A percentile compares a stretch with the other conserved stretches of the same genome.
These are phyloP conservation scores for Sporothrix schenckii DNA, from an alignment of 2,329 filamentous ascomycete species.

Conservation along the genomic window DNA sequence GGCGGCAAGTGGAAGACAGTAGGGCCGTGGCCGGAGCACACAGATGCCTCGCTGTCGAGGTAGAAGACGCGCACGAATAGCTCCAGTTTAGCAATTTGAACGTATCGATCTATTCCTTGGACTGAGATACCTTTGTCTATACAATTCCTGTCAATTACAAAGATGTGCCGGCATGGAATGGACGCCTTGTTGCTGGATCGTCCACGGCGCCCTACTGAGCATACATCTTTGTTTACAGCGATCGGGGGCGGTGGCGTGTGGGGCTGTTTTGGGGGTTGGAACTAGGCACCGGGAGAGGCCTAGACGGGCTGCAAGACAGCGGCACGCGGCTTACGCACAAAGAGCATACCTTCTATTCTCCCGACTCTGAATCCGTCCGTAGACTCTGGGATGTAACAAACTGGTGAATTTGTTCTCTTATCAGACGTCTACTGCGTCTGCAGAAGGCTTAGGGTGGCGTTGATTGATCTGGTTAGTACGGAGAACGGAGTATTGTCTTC, in stretches of 20 bases:
- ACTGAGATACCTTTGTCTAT: too few relatives aligned
- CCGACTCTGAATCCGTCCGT: neutral
- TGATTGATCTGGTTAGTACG: neutral
- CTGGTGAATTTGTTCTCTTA: neutral
- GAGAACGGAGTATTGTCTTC: too few relatives aligned
- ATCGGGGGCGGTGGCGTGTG: neutral
- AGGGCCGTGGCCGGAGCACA: neutral
- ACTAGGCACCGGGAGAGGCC: too few relatives aligned
- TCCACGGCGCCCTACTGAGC: neutral
- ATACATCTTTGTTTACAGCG: neutral
- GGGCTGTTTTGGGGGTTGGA: too few relatives aligned
- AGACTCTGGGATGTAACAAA: conserved; percentile 16
- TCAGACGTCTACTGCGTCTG: neutral
- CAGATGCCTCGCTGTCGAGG: too few relatives aligned
- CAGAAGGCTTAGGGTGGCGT: neutral
- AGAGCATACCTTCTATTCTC: neutral
- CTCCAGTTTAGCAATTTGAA: too few relatives aligned
- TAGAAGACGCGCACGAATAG: too few relatives aligned
- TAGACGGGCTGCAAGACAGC: too few relatives aligned
- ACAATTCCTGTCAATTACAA: too few relatives aligned
- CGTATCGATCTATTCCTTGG: too few relatives aligned
- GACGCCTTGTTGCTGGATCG: neutral
- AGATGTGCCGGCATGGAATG: neutral
- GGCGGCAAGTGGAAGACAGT: neutral
- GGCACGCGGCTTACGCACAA: neutral